A percentile compares a stretch with the other conserved stretches of the same genome.
These are phyloP conservation scores for Parietichytrium sp. DNA, from an alignment of 108 stramenopile genomes.

Conservation along the genomic window DNA sequence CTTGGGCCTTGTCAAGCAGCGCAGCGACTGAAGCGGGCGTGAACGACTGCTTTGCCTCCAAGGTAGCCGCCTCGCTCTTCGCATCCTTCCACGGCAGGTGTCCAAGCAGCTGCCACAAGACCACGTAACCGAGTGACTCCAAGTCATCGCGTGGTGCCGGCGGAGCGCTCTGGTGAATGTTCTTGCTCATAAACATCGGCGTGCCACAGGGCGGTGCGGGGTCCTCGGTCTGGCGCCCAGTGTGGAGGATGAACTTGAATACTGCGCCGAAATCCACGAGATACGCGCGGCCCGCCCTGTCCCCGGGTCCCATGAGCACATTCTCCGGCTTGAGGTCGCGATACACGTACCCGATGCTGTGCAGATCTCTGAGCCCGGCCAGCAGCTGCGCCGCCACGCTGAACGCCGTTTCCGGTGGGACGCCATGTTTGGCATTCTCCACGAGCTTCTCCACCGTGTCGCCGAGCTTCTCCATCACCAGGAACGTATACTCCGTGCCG, in stretches of 20 bases:
- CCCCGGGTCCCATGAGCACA: not conserved
- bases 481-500: too few relatives aligned
- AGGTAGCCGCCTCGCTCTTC: not conserved
- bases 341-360: not conserved
- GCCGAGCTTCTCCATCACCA: not conserved
- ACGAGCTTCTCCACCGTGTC: not conserved
- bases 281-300: not conserved
- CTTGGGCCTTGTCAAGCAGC: too few relatives aligned
- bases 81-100: not conserved
- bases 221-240: not conserved
- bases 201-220: not conserved
- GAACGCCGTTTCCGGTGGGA: slow-evolving; percentile 8
- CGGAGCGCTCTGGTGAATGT: not conserved
- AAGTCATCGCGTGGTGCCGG: slow-evolving; percentile 5
- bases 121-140: slow-evolving; percentile 3
- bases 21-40: too few relatives aligned
- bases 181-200: slow-evolving; percentile 11
- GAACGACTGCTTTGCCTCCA: not conserved
- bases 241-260: not conserved
- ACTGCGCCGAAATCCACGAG: slow-evolving; percentile 23
- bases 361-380: not conserved
- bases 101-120: not conserved
- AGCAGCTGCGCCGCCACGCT: slow-evolving; percentile 1
- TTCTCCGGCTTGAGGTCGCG: slow-evolving; percentile 26
- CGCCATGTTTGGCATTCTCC: not conserved